Base-by-base conservation (phyloP, 176 grass and related monocot genomes). In the Pontederia crassipes region DNA sequence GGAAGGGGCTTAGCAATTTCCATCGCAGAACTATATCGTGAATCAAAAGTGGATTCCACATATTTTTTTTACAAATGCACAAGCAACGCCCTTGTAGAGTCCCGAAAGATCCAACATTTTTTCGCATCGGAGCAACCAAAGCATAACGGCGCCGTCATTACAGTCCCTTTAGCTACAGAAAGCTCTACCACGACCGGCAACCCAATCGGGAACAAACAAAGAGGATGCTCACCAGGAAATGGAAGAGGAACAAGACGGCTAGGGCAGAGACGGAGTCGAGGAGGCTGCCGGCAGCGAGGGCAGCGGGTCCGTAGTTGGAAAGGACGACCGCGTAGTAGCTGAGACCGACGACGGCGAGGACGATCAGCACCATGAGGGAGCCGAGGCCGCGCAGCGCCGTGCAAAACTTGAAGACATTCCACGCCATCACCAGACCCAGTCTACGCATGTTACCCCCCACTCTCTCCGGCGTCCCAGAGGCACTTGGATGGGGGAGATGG, bases 341-440 rank as follows among this genome's bases (percentile, higher is more conserved):
- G 68, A 95, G 65, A 4, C 75, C 78, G 17, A 95, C 76, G 63
- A 95, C 86, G 80, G 75, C 75, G 61, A 95, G 80, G 57, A 95
- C 90, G 52, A 95, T 71, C 45, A 90, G 64, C 72, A 95, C 89
- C 90, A 95, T 95, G 80, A 95, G 63, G 64, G 90, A 95, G 55
- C 90, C 90, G 16, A 95, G 78, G 32, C 82, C 90, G 61, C 72
- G 51, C 53, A 95, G 78, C 45, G 90, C 86, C 59, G 90, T 90
- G 80, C 90, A 95, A 77, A 95, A 95, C 57, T 85, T 79, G 78
- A 90, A 89, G 8, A 87, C 83, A 77, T 90, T 87, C 86, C 90
- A 90, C 57, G 92, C 78, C 83, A 88, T 88, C 52, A 54, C 51
- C 45, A 75, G 69, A 12, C 79, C 89, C 70, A 85, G 83, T 86